phyloP scores from a whole-genome alignment of 2,329 filamentous ascomycete species.

The Reticulascus tulasneorum region DNA sequence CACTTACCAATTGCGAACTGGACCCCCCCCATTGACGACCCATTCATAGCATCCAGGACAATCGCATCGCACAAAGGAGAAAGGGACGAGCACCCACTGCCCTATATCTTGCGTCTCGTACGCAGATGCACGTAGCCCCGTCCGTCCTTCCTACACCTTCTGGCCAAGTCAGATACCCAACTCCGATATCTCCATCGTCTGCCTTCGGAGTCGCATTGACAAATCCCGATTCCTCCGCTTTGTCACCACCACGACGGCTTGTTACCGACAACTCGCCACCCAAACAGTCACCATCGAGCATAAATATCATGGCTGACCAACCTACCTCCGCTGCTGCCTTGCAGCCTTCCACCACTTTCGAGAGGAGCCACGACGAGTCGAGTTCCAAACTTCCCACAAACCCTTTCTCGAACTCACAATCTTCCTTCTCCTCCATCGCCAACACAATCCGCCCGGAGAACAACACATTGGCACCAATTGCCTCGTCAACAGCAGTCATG shows the following conservation, averaged over 20 bases:
- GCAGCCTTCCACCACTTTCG: conserved; percentile 27
- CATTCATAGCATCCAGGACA: too few relatives aligned
- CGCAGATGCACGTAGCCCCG: conserved; percentile 1
- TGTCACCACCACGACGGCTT: conserved; percentile 11
- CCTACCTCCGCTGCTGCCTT: conserved; percentile 3
- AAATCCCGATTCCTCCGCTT: conserved; percentile 3
- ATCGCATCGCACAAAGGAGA: not conserved
- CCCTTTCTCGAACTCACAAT: conserved; percentile 6
- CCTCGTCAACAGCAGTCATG: conserved; percentile 1
- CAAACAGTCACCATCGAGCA: conserved; percentile 1
- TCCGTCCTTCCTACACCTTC: conserved; percentile 6
- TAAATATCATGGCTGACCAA: conserved; percentile 16
- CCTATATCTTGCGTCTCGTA: not conserved
- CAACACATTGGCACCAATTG: not conserved
- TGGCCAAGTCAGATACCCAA: conserved; percentile 5
- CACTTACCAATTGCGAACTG: too few relatives aligned
- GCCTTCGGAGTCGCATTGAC: not conserved
- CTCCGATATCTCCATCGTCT: conserved; percentile 13
- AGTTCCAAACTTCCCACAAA: not conserved
- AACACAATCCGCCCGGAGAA: conserved; percentile 21
- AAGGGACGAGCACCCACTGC: not conserved
- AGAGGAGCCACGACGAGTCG: conserved; percentile 19
- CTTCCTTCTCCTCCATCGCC: conserved; percentile 9
- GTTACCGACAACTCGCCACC: too few relatives aligned
- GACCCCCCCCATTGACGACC: too few relatives aligned